A percentile compares a stretch with the other conserved stretches of the same genome.
phyloP scores from a whole-genome alignment of 257 asterid species.

The Rubia yunnanensis region DNA sequence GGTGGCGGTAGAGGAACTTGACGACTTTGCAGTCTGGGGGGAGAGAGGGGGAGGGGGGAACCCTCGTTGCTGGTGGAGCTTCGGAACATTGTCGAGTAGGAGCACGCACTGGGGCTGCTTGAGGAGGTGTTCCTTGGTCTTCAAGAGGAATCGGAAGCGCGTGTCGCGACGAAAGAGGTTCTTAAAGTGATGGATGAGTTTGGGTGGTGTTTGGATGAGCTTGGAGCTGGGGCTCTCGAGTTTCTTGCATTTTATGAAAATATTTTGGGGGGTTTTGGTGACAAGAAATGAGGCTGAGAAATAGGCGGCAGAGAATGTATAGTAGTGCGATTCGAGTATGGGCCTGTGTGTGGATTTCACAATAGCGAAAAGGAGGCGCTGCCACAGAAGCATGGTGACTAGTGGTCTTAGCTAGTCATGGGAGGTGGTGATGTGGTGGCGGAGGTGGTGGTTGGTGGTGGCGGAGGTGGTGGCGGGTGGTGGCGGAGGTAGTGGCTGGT shows the following conservation, averaged over 20 bases:
- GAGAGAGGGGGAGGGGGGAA: too few species aligned
- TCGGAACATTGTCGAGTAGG: slow-evolving; percentile 76
- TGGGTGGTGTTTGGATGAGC: slow-evolving; percentile 63
- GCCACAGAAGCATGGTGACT: slow-evolving; percentile 34
- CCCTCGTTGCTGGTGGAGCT: slow-evolving; percentile 73
- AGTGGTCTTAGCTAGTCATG: too few species aligned
- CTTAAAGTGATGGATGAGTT: slow-evolving; percentile 53
- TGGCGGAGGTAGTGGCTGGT: too few species aligned
- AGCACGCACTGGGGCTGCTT: slow-evolving; percentile 67
- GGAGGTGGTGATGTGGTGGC: too few species aligned
- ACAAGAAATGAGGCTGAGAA: slow-evolving; percentile 77
- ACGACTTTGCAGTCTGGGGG: slow-evolving; percentile 64
- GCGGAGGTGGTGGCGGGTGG: too few species aligned
- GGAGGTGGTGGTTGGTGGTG: too few species aligned
- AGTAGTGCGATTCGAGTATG: background rate
- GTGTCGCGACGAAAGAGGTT: slow-evolving; percentile 51
- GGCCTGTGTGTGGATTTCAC: background rate
- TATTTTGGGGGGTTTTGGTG: slow-evolving; percentile 81
- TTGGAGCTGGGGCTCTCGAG: slow-evolving; percentile 67
- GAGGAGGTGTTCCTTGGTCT: slow-evolving; percentile 60
- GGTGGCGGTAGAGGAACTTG: slow-evolving; percentile 62
- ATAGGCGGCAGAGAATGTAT: slow-evolving; percentile 20
- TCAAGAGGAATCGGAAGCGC: slow-evolving; percentile 60
- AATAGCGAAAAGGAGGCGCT: slow-evolving; percentile 21
- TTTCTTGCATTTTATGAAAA: slow-evolving; percentile 59